Evolutionary conservation across 2,329 filamentous ascomycete genomes (phyloP).

Genomic region (Colletotrichum tamarilloi): DNA sequence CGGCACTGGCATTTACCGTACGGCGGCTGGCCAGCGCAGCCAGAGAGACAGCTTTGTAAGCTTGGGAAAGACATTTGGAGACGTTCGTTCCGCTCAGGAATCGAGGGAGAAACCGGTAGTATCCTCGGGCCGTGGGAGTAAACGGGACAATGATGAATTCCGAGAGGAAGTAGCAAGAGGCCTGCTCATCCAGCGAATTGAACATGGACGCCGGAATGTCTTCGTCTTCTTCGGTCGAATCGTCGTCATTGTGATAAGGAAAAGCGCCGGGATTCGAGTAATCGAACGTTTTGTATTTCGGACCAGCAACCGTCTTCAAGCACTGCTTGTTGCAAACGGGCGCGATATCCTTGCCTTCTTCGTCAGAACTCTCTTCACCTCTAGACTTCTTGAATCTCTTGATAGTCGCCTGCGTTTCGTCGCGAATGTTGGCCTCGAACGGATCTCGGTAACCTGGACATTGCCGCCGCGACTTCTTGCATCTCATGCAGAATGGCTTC

Average conservation of each 20-base stretch:
- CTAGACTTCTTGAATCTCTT: slow-evolving; percentile 36
- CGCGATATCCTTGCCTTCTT: slow-evolving; percentile 17
- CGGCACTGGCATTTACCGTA: slow-evolving; percentile 6
- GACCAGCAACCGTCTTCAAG: slow-evolving; percentile 23
- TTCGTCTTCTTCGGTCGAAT: slow-evolving; percentile 24
- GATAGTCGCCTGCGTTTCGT: slow-evolving; percentile 41
- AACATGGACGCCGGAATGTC: slow-evolving; percentile 28
- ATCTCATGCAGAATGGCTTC: slow-evolving; percentile 40
- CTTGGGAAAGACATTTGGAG: slow-evolving; percentile 33
- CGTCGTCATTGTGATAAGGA: slow-evolving; percentile 20
- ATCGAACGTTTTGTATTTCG: slow-evolving; percentile 31
- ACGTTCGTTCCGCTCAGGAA: slow-evolving; percentile 31
- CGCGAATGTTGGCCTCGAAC: slow-evolving; percentile 41
- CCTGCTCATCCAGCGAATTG: slow-evolving; percentile 32
- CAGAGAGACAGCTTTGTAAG: slow-evolving; percentile 36
- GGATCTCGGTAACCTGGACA: slow-evolving; percentile 41
- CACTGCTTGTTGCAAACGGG: slow-evolving; percentile 32
- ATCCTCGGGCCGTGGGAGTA: slow-evolving; percentile 23
- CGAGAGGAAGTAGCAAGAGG: slow-evolving; percentile 36
- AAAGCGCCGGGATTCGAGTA: slow-evolving; percentile 26
- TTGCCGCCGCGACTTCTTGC: slow-evolving; percentile 39
- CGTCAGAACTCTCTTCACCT: slow-evolving; percentile 29
- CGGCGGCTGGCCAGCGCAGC: slow-evolving; percentile 31
- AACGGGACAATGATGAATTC: slow-evolving; percentile 35
- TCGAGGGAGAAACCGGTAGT: slow-evolving; percentile 33